Base-by-base conservation (phyloP, 352 stramenopile genomes). In the Phytophthora boehmeriae region DNA sequence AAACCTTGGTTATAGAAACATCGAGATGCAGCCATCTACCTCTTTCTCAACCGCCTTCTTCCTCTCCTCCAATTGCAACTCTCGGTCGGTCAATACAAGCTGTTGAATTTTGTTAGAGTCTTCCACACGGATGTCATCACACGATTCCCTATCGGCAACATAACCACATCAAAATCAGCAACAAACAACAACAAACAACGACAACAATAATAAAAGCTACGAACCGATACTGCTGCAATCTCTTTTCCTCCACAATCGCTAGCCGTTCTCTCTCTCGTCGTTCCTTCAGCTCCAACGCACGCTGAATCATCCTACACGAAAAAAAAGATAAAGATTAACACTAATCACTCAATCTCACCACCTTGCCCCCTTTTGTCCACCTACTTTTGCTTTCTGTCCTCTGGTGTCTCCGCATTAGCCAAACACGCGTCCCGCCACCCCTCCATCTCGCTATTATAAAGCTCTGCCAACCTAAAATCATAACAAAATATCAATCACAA, bases 371-470 rank as follows among this genome's bases (percentile, higher is more conserved):
- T 17, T 44, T 16, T 32, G 41, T 10, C 25, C 2, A 65, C 49
- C 9, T 58, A 92, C 83, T 89, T 91, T 49, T 86, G 73, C 54
- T 94, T 94, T 54, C 85, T 73, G 19, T 92, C 83, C 34, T 94
- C 85, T 5, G 77, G 79, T 0, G 85, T 92, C 76, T 94, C 85
- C 27, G 90, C 68, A 46, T 90, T 91, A 13, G 71, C 66, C 14
- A 92, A 48, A 58, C 77, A 92, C 32, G 66, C 72, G 20, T 80
- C 61, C 63, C 80, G 83, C 85, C 85, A 94, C 68, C 73, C 44
- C 16, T 89, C 83, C 77, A 91, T 88, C 69, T 94, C 85, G 27
- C 74, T 54, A 32, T 91, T 92, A 47, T 90, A 92, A 20, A 94
- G 49, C 25, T 90, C 76, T 1, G 83, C 79, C 19, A 92, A 66